Conservation (phyloP, 2,329 filamentous ascomycete species). For the Harringtonia aguacate region DNA sequence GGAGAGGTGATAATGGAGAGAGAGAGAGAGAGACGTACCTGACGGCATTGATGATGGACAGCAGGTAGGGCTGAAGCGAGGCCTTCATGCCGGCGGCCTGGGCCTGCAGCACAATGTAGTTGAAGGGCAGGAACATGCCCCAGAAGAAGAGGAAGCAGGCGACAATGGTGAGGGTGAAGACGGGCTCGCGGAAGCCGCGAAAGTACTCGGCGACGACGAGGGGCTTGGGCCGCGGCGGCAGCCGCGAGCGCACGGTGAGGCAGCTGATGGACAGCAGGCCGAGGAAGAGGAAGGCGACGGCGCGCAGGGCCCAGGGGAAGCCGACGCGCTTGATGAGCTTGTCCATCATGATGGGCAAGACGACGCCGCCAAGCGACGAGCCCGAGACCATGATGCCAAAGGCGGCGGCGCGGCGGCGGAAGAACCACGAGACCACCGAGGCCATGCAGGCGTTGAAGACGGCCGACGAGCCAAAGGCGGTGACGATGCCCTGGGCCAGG, state of each 20-base stretch:
- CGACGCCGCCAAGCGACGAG: slow-evolving; percentile 36
- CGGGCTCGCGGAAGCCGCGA: slow-evolving; percentile 32
- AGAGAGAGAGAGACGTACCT: background rate
- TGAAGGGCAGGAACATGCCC: slow-evolving; percentile 44
- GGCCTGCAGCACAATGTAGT: slow-evolving; percentile 40
- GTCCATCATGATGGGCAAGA: slow-evolving; percentile 48
- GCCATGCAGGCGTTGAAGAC: slow-evolving; percentile 24
- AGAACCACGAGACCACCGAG: slow-evolving; percentile 34
- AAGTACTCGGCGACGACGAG: slow-evolving; percentile 36
- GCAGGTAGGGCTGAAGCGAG: slow-evolving; percentile 31
- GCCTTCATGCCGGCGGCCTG: slow-evolving; percentile 29
- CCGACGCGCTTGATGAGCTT: slow-evolving; percentile 35
- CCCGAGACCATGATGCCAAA: slow-evolving; percentile 37
- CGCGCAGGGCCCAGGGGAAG: slow-evolving; percentile 28
- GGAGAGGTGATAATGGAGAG: background rate
- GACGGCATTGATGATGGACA: slow-evolving; percentile 47
- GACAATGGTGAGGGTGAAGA: slow-evolving; percentile 29
- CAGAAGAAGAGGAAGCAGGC: slow-evolving; percentile 44
- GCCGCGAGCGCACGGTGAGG: slow-evolving; percentile 22
- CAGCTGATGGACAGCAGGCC: slow-evolving; percentile 19
- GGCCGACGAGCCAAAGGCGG: slow-evolving; percentile 21
- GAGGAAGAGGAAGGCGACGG: slow-evolving; percentile 25
- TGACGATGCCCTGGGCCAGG: slow-evolving; percentile 24
- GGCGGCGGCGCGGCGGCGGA: slow-evolving; percentile 32
- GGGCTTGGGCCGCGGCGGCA: slow-evolving; percentile 23